Base-by-base conservation (phyloP, 805 yeast species). In the Komagataella kurtzmanii region DNA sequence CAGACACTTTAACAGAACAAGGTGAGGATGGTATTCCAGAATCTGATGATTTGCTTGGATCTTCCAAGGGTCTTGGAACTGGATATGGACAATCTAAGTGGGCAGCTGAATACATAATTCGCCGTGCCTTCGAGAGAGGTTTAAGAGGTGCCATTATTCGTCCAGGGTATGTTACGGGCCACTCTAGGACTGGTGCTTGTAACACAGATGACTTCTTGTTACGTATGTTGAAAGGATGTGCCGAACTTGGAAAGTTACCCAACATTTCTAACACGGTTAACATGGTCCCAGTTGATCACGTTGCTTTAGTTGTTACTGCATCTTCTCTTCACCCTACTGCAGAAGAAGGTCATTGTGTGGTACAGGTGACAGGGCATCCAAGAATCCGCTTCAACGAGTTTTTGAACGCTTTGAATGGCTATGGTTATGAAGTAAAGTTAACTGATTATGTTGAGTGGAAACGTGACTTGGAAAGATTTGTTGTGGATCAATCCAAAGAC, bases 11-110 rank as follows among this genome's bases (percentile, higher is more conserved):
- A 24, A 66, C 79, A 6, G 73, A 80, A 12, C 71, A 77, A 54
- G 96, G 95, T 3, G 72, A 75, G 51, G 64, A 69, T 3, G 97
- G 97, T 56, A 67, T 93, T 54, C 76, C 79, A 14, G 99, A 93
- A 66, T 68, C 82, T 5, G 99, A 93, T 65, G 85, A 83, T 58
- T 74, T 93, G 58, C 66, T 73, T 59, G 97, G 97, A 1, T 86
- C 98, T 1, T 74, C 87, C 17, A 63, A 68, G 3, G 97, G 97
- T 1, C 74, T 93, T 53, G 85, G 89, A 24, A 85, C 83, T 54
- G 99, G 99, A 17, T 93, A 93, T 63, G 99, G 99, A 48, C 99
- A 95, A 71, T 79, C 93, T 58, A 93, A 93, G 67, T 93, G 99
- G 99, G 88, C 89, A 44, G 95, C 97, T 24, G 99, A 93, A 69